Evolutionary conservation across 148 eudicot species (phyloP).

Genomic region (Rhododendron griersonianum): DNA sequence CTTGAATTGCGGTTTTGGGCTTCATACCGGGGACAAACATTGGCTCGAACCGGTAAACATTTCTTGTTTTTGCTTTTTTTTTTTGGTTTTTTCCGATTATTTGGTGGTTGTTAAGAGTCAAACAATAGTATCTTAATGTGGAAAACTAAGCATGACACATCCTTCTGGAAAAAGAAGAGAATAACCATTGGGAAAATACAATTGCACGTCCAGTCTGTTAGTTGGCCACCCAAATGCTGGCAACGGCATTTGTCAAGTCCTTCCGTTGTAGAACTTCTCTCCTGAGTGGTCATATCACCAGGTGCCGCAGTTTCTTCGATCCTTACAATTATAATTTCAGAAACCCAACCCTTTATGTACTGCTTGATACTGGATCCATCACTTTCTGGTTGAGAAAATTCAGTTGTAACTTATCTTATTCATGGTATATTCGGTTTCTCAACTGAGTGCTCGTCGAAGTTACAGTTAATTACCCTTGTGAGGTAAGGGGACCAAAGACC

Average conservation of each 20-base stretch:
- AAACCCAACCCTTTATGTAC: not conserved
- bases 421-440: not conserved
- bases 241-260: not conserved
- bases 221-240: not conserved
- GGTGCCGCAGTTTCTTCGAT: not conserved
- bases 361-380: not conserved
- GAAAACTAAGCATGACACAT: not conserved
- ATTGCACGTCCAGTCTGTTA: not conserved
- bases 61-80: not conserved
- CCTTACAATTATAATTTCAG: not conserved
- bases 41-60: constrained; percentile 84
- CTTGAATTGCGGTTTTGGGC: constrained; percentile 98
- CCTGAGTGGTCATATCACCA: not conserved
- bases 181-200: not conserved
- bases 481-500: not conserved
- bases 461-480: not conserved
- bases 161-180: not conserved
- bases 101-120: not conserved
- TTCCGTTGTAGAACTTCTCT: not conserved
- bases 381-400: not conserved
- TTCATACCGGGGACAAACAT: constrained; percentile 91
- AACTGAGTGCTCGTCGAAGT: not conserved
- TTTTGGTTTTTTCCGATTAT: not conserved
- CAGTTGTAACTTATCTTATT: not conserved
- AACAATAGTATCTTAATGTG: not conserved